Base-by-base conservation (phyloP, 202 grass and related monocot genomes). In the Eragrostis tef region DNA sequence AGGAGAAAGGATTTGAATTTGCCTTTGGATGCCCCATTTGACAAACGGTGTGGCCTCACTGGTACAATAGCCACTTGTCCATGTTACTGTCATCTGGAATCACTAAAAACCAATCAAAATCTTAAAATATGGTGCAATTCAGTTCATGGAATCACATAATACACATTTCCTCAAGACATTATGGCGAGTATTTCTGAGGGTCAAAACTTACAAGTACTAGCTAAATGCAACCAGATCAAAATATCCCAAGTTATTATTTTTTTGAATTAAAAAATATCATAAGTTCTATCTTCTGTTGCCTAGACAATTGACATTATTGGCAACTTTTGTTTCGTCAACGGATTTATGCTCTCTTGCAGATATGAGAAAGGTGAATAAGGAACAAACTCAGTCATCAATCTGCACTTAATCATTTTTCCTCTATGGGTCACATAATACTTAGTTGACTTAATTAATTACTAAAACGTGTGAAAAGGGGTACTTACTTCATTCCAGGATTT, bases 401-500 rank as follows among this genome's bases (percentile, higher is more conserved):
- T 83, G 15, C 17, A 29, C 70, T 64, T 24, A 17, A 17, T 71
- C 65, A 49, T 12, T 2, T 67, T 84, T 71, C 43, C 44, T 69
- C 6, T 31, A 3, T 5, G 63, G 4, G 8, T 58, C 41, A 87
- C 13, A 48, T 2, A 54, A 48, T 36, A 74, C 7, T n/a, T 49
- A 52, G 21, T 53, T 45, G 36, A 50, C 56, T 50, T 17, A 46
- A 34, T 67, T 39, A 88, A 5, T 39, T 59, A 83, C 5, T 6
- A 5, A 6, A 39, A 39, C 34, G 34, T 39, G 34, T 39, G 3
- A 39, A 69, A 82, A 70, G 52, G 42, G 70, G 31, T 51, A 84
- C 87, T 94, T 77, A 97, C 94, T 73, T 91, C 90, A 86, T 97
- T 84, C 94, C 92, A 97, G 73, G 84, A 87, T 88, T 94, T 97